Conservation (phyloP, 179 eudicot genomes). For the Beta lomatogona region DNA sequence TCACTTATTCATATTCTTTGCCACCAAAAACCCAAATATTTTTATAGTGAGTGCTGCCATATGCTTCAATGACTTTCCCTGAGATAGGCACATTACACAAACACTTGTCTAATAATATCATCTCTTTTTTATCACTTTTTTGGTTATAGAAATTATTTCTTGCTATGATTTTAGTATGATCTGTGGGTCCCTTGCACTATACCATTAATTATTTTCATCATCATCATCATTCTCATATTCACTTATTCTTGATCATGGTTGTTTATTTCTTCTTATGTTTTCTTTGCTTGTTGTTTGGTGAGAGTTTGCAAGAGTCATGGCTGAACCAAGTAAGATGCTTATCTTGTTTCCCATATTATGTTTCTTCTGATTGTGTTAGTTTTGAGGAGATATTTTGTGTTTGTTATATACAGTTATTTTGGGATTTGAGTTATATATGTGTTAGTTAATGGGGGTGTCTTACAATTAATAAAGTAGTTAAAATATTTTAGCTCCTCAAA, state of each 20-base stretch:
- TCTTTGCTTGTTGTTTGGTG: conserved; percentile 27
- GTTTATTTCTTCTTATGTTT: conserved; percentile 41
- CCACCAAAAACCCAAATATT: conserved; percentile 40
- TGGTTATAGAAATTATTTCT: background rate
- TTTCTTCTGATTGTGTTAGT: background rate
- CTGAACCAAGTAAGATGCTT: conserved; percentile 38
- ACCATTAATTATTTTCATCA: conserved; percentile 33
- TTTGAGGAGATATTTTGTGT: background rate
- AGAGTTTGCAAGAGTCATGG: conserved; percentile 47
- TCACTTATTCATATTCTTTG: conserved; percentile 26
- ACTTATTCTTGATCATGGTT: conserved; percentile 41
- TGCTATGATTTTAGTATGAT: conserved; percentile 33
- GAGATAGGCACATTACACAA: background rate
- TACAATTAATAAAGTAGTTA: background rate
- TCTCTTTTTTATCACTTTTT: conserved; percentile 13
- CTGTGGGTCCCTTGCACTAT: conserved; percentile 58
- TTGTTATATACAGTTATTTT: background rate
- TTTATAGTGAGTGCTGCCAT: conserved; percentile 22
- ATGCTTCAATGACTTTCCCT: conserved; percentile 19
- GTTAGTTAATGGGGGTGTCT: conserved; percentile 9
- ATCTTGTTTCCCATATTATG: background rate
- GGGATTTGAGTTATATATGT: conserved; percentile 1
- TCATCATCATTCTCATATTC: conserved; percentile 29
- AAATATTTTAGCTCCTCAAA: background rate
- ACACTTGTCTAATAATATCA: conserved; percentile 21